Base-by-base conservation (phyloP, 2,329 filamentous ascomycete species). In the Alternaria panax region DNA sequence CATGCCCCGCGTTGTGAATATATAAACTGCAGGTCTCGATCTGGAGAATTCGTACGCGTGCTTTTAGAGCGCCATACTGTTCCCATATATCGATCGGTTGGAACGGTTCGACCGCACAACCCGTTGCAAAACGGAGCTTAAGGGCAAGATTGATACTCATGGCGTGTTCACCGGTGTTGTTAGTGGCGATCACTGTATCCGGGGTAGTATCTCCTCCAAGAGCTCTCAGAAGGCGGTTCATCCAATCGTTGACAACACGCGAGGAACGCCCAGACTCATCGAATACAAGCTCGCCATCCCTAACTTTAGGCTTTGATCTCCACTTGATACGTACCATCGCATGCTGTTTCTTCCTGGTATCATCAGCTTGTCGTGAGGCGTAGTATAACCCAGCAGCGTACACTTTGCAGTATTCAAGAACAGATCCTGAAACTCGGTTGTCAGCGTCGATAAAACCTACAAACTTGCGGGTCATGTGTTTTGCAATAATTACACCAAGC, bases 281-380 rank as follows among this genome's bases (percentile, higher is more conserved):
- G 11, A 61, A 52, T 1, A 60, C 55, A 3, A 68, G 56, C 41
- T 57, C 48, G 6, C 46, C 50, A 7, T 63, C 54, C 14, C 43
- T 25, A 18, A 66, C 54, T 45, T 66, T 68, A 9, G 62, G 56
- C 42, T 66, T 68, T 0, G 62, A 66, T 14, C 60, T 66, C 64
- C 64, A 66, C 45, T 68, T 66, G 38, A 68, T 63, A 22, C 64
- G 61, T 7, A 68, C 55, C 65, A 66, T 68, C 4, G 56, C 38
- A n/a, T 63, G 51, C 3, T 43, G n/a, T 5, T 57, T 4, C 5
- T 30, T 22, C n/a, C 20, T 4, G 14, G n/a, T 14, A 27, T 20
- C 18, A 40, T 12, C 36, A 18, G 5, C 27, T 34, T 18, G 5
- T 42, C 60, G 45, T 4, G 30, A 32, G n/a, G 58, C 63, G 25